Base-by-base conservation (phyloP, 495 filamentous ascomycete species). In the Neurospora sp. region DNA sequence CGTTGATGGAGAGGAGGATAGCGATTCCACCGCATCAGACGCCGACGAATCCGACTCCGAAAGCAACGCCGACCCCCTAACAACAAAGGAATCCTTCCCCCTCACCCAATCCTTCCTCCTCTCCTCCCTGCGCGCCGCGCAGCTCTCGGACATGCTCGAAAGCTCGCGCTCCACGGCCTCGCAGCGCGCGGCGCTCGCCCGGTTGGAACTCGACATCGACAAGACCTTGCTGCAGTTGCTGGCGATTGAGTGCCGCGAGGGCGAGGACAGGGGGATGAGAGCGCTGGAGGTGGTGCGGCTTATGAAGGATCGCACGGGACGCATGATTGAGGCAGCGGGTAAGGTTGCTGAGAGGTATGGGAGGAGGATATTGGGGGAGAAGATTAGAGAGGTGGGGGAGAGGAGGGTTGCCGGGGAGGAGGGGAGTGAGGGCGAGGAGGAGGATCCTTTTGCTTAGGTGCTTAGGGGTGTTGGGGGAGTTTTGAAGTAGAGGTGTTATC, bases 261-360 rank as follows among this genome's bases (percentile, higher is more conserved):
- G 93, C 14, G 96, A 98, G 79, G 94, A 97, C 59, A 85, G 91
- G 18, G 96, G 94, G 3, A 97, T 96, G 93, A 94, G 94, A 76
- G 96, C 96, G 9, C 83, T 99, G 39, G 96, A 99, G 81, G 76
- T 87, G 68, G 94, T 94, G 4, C 83, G 84, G 71, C 83, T 97
- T 78, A 89, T 98, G 89, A 85, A 85, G 46, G 93, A 97, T 80
- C 83, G 88, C 46, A 91, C 86, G 72, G 93, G 94, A 31, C 90
- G 90, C 80, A 96, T 96, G 92, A 78, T 95, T 27, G 93, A 96
- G 78, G 91, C 92, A 1, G 94, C 94, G 4, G 88, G 88, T 22
- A 96, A 95, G 85, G 85, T 98, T 46, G 94, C 94, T 6, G 88
- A 89, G 75, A 82, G 94, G 73, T 97, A 93, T 83, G 91, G 90